Evolutionary conservation across 345 rosid species (phyloP).

Genomic region (Ceriops zippeliana): DNA sequence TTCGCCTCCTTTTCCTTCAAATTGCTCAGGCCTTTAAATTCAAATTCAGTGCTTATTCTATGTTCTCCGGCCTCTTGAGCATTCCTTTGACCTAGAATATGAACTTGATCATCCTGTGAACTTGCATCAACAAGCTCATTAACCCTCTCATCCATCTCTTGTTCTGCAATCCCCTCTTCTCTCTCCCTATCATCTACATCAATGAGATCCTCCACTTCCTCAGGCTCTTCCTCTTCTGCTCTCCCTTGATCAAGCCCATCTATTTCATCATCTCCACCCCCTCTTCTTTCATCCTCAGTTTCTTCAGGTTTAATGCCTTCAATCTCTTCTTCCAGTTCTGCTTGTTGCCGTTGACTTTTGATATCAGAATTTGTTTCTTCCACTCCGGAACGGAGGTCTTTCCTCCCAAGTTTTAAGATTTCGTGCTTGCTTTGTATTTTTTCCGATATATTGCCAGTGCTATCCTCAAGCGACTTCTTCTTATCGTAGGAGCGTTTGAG

Average conservation of each 20-base stretch:
- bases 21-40: constrained; percentile 13
- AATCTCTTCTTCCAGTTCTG: constrained; percentile 29
- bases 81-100: constrained; percentile 9
- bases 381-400: constrained; percentile 30
- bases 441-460: constrained; percentile 10
- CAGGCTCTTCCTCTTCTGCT: constrained; percentile 45
- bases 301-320: constrained; percentile 30
- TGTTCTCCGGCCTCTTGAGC: constrained; percentile 17
- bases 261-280: constrained; percentile 45
- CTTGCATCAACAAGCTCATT: constrained; percentile 20
- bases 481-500: constrained; percentile 33
- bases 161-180: constrained; percentile 33
- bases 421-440: constrained; percentile 10
- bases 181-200: constrained; percentile 53
- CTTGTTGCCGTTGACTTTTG: constrained; percentile 14
- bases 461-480: constrained; percentile 14
- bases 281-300: constrained; percentile 34
- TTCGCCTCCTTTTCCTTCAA: constrained; percentile 8
- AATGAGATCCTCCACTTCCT: constrained; percentile 53
- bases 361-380: constrained; percentile 2
- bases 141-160: constrained; percentile 24
- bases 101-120: constrained; percentile 16
- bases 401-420: constrained; percentile 49
- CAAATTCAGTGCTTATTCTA: not conserved
- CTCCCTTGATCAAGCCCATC: constrained; percentile 44